Evolutionary conservation across 345 rosid species (phyloP), one percentile per base, ranked within the genome.

Genomic region (Aquilaria yunnanensis): DNA sequence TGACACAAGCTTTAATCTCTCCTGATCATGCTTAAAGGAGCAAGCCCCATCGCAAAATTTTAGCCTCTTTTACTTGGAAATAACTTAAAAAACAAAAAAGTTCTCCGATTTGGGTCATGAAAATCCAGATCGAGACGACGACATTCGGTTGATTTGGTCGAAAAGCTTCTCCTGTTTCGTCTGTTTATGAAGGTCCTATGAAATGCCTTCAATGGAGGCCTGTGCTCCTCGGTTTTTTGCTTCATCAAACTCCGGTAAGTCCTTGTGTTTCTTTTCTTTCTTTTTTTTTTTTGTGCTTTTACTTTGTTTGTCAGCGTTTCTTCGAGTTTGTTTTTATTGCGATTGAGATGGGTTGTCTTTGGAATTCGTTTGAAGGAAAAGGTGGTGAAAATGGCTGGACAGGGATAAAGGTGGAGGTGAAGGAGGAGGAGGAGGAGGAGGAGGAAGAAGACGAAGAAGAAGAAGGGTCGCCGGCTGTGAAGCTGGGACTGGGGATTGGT

Each of bases 401-500:
- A 51, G 62, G 45, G 60, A 13, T 34, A 47, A 32, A 13, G 54
- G 32, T 30, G 51, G 51, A 23, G 66, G 53, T 29, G 43, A 65
- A 56, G 56, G 49, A 58, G 30, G 14, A 45, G 67, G 50, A 46
- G 58, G 68, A 57, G 66, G 55, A 14, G 47, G 51, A 43, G 61
- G 71, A 41, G 57, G 69, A 13, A 51, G 66, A 57, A 69, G 54
- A 58, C 55, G 14, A 23, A 51, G 60, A 16, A 14, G 32, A 47
- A 59, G 66, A 63, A 56, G 68, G 33, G 51, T 32, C 68, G 32
- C 56, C 71, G 62, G 66, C 65, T 69, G 61, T 76, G 64, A 68
- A 55, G 63, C 14, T 63, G 32, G 66, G 59, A 12, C 69, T 78
- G 0, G 79, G 73, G 66, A 67, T 66, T 67, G 63, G 69, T 32